Percentiles rank a stretch among this genome's conserved stretches.
phyloP scores from a whole-genome alignment of 805 yeast genomes.

The Saturnispora galanensis region DNA sequence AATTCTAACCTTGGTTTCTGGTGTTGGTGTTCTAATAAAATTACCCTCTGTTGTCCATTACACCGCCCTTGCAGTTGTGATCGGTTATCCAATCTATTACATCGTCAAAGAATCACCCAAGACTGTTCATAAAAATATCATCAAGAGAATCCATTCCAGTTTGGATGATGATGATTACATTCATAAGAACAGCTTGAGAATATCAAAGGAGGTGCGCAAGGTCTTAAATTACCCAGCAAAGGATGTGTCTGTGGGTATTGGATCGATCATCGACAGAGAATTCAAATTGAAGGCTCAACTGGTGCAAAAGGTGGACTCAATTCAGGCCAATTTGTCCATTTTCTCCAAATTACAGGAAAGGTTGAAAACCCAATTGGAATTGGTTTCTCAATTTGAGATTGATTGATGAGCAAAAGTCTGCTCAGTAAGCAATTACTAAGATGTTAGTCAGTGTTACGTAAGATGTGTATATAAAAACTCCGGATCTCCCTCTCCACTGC shows the following conservation, averaged over 20 bases:
- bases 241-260: constrained; percentile 67
- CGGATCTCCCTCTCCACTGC: neutral
- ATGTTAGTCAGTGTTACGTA: neutral
- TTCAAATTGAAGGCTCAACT: constrained; percentile 48
- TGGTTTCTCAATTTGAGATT: constrained; percentile 10
- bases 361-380: constrained; percentile 15
- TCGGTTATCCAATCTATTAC: constrained; percentile 34
- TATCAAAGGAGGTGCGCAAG: constrained; percentile 71
- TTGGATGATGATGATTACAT: constrained; percentile 65
- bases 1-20: constrained; percentile 22
- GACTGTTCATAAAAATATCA: constrained; percentile 78
- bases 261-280: constrained; percentile 52
- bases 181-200: constrained; percentile 65
- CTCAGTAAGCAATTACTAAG: neutral
- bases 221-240: constrained; percentile 76
- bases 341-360: constrained; percentile 35
- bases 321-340: constrained; percentile 46
- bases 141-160: constrained; percentile 55
- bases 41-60: constrained; percentile 27
- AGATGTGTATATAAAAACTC: neutral
- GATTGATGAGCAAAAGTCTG: constrained; percentile 1
- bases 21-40: constrained; percentile 22
- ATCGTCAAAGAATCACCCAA: constrained; percentile 74
- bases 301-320: constrained; percentile 40
- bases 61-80: constrained; percentile 23